Conservation (phyloP, 2,329 filamentous ascomycete species). For the Graphilbum sp. region DNA sequence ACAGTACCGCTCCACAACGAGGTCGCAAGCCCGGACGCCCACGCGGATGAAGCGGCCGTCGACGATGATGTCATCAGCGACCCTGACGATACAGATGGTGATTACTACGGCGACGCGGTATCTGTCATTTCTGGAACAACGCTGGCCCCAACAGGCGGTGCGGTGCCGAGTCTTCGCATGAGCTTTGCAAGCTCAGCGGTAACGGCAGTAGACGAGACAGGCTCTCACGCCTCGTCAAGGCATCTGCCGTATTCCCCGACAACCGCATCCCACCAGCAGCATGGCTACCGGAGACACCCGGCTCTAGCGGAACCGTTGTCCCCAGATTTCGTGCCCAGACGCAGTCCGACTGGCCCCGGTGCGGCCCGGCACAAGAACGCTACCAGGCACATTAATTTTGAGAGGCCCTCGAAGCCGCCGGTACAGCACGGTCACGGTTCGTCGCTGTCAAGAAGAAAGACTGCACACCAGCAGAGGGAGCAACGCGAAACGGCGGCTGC, state of each 20-base stretch:
- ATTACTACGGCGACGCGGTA: slow-evolving; percentile 8
- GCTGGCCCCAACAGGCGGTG: slow-evolving; percentile 11
- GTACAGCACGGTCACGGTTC: background rate
- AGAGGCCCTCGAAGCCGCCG: slow-evolving; percentile 15
- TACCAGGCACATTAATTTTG: slow-evolving; percentile 1
- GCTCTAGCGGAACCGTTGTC: background rate
- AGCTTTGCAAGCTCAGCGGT: slow-evolving; percentile 9
- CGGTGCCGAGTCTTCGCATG: slow-evolving; percentile 8
- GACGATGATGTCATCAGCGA: background rate
- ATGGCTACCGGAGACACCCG: slow-evolving; percentile 1
- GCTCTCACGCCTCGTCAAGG: background rate
- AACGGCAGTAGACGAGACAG: slow-evolving; percentile 2
- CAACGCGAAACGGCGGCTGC: slow-evolving; percentile 24
- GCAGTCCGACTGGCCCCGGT: background rate
- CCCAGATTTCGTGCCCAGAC: background rate
- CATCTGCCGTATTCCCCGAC: background rate
- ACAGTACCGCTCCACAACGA: background rate
- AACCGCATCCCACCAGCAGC: background rate
- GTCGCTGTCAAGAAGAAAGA: slow-evolving; percentile 17
- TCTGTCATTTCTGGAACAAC: slow-evolving; percentile 17
- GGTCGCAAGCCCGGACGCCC: background rate
- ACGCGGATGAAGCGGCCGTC: background rate
- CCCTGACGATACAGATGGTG: slow-evolving; percentile 5
- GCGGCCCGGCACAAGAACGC: background rate
- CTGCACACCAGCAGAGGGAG: slow-evolving; percentile 28